phyloP scores from a whole-genome alignment of 257 asterid species.

The Cruciata laevipes region DNA sequence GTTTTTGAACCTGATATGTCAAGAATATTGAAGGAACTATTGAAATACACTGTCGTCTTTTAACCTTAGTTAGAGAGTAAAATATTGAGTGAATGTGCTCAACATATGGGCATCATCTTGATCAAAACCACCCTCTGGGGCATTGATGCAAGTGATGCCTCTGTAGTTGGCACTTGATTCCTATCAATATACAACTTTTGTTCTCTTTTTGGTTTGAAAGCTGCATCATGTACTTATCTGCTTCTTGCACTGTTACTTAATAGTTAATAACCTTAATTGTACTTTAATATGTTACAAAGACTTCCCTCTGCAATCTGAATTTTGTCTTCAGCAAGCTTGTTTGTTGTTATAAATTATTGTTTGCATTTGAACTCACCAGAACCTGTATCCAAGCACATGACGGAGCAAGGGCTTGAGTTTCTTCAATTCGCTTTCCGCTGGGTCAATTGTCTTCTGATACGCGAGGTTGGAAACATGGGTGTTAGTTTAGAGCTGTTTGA shows the following conservation, averaged over 20 bases:
- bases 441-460: slow-evolving; percentile 96
- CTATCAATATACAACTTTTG: not conserved
- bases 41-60: not conserved
- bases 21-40: not conserved
- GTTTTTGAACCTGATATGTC: not conserved
- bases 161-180: not conserved
- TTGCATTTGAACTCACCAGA: slow-evolving; percentile 34
- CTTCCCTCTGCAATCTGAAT: not conserved
- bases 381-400: slow-evolving; percentile 79
- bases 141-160: not conserved
- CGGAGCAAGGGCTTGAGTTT: slow-evolving; percentile 96
- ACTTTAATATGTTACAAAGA: not conserved
- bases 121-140: not conserved
- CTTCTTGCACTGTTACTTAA: not conserved
- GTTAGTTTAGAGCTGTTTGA: not conserved
- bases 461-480: slow-evolving; percentile 50
- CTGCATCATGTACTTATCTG: not conserved
- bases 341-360: not conserved
- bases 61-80: not conserved
- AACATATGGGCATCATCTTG: not conserved
- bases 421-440: slow-evolving; percentile 99
- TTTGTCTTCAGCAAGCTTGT: slow-evolving; percentile 2
- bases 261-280: not conserved
- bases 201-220: not conserved
- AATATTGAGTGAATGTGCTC: slow-evolving; percentile 3